Evolutionary conservation across 208 protist genomes (phyloP).

Genomic region (Trypanosoma melophagium): DNA sequence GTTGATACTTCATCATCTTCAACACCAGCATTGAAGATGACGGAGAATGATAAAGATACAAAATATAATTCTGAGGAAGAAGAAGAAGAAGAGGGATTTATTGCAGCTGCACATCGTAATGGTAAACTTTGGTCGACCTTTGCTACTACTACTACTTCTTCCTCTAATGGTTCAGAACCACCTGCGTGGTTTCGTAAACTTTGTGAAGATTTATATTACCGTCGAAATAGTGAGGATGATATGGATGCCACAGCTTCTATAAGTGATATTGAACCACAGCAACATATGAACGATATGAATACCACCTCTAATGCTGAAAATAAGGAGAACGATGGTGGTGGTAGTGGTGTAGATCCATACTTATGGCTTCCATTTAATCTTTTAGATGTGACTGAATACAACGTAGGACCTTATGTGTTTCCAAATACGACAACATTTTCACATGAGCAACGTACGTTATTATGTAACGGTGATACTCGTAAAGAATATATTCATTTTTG

Average conservation of each 20-base stretch:
- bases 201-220: constrained; percentile 80
- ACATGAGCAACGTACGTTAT: constrained; percentile 45
- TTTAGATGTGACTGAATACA: constrained; percentile 64
- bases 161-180: constrained; percentile 32
- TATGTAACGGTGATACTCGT: constrained; percentile 63
- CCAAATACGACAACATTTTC: constrained; percentile 65
- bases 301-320: background rate
- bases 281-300: constrained; percentile 3
- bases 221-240: constrained; percentile 46
- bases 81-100: constrained; percentile 12
- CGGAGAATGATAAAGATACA: background rate
- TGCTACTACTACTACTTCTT: constrained; percentile 25
- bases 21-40: background rate
- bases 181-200: constrained; percentile 79
- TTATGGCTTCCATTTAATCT: constrained; percentile 83
- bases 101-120: constrained; percentile 40
- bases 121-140: constrained; percentile 56
- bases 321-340: background rate
- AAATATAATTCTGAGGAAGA: background rate
- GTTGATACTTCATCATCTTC: constrained; percentile 15
- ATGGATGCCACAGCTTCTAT: constrained; percentile 35
- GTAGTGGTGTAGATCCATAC: constrained; percentile 53
- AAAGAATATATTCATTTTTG: constrained; percentile 91
- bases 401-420: constrained; percentile 69
- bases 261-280: constrained; percentile 29